Percentiles rank a stretch among this genome's conserved stretches.
Evolutionary conservation across 202 grass and related monocot species (phyloP).

Genomic region (Schoenoplectus tabernaemontani): DNA sequence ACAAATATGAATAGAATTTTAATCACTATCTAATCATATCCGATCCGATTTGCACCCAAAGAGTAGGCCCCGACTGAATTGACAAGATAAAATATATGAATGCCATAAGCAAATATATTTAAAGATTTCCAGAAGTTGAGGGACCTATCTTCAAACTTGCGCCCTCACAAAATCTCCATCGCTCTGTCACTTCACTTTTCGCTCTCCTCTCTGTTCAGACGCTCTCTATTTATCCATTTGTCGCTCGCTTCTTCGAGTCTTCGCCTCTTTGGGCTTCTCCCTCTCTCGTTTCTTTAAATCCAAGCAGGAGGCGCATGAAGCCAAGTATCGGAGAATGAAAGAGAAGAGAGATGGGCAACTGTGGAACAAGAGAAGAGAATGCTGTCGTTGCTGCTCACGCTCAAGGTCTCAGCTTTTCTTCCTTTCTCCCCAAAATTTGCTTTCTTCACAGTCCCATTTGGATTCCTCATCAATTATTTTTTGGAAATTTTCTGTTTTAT

Average conservation of each 20-base stretch:
- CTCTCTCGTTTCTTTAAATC: neutral
- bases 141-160: neutral
- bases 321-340: conserved; percentile 33
- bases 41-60: no score
- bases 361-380: conserved; percentile 97
- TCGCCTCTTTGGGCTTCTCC: neutral
- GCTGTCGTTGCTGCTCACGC: conserved; percentile 92
- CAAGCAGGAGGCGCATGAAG: conserved; percentile 30
- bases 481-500: neutral
- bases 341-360: conserved; percentile 75
- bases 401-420: conserved; percentile 47
- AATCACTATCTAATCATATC: no score
- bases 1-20: no score
- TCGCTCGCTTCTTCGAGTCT: neutral
- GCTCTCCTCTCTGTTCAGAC: conserved; percentile 2
- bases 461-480: conserved; percentile 2
- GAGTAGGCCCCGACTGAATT: no score
- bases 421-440: neutral
- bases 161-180: conserved; percentile 16
- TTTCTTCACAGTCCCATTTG: neutral
- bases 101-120: neutral
- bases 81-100: no score
- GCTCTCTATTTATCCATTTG: neutral
- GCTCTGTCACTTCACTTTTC: conserved; percentile 16
- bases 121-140: neutral